phyloP scores from a whole-genome alignment of 1,284 basidiomycete genomes.

The Cryptococcus sp. region DNA sequence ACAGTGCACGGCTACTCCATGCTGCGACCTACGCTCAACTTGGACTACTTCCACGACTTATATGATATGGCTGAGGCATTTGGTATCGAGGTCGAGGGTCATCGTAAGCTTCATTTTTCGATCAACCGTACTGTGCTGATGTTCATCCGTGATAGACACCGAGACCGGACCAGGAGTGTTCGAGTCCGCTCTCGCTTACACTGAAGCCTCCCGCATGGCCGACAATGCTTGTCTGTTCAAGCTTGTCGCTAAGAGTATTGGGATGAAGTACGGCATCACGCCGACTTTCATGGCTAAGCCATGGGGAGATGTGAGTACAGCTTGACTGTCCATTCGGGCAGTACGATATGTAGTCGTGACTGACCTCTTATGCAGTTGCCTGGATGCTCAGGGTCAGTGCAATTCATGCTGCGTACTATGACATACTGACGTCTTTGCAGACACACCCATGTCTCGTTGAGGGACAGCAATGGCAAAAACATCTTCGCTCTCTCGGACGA shows the following conservation, averaged over 20 bases:
- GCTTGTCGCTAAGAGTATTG: conserved; percentile 84
- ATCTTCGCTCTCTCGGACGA: conserved; percentile 65
- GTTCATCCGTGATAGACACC: conserved; percentile 66
- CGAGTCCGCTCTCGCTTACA: conserved; percentile 92
- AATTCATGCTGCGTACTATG: not conserved
- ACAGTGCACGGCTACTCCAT: conserved; percentile 91
- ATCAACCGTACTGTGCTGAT: conserved; percentile 4
- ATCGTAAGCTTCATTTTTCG: conserved; percentile 63
- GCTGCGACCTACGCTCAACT: conserved; percentile 83
- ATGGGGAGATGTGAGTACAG: conserved; percentile 72
- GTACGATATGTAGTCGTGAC: not conserved
- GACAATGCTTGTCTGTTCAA: conserved; percentile 96
- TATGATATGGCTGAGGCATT: conserved; percentile 77
- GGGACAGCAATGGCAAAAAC: conserved; percentile 69
- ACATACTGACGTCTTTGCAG: conserved; percentile 52
- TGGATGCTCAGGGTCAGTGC: conserved; percentile 78
- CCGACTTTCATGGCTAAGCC: conserved; percentile 99
- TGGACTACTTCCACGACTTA: conserved; percentile 83
- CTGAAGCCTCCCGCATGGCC: conserved; percentile 79
- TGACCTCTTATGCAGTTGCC: conserved; percentile 64
- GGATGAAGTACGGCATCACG: conserved; percentile 81
- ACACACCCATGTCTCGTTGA: conserved; percentile 88
- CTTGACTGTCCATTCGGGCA: not conserved
- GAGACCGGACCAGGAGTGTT: conserved; percentile 91
- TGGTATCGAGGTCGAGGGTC: conserved; percentile 82